phyloP scores from a whole-genome alignment of 495 filamentous ascomycete genomes.

The Friedmanniomyces endolithicus region DNA sequence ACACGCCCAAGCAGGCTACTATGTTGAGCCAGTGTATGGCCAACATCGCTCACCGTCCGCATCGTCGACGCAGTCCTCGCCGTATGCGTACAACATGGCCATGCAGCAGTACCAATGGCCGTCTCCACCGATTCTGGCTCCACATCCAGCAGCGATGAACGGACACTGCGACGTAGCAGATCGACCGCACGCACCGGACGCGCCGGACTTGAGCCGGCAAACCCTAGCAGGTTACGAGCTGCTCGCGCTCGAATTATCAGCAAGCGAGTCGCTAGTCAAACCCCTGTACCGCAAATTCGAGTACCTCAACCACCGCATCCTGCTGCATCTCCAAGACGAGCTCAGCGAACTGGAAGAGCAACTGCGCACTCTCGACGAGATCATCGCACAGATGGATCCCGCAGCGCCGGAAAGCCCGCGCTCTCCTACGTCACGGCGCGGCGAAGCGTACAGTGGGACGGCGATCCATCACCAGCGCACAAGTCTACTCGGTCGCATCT shows the following conservation, averaged over 20 bases:
- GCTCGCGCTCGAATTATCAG: constrained; percentile 48
- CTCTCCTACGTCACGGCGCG: constrained; percentile 52
- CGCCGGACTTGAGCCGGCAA: constrained; percentile 33
- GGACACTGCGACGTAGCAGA: constrained; percentile 24
- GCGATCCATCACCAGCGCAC: constrained; percentile 63
- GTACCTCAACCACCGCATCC: constrained; percentile 67
- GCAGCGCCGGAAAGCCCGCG: constrained; percentile 40
- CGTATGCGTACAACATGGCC: constrained; percentile 8
- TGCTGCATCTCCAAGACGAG: constrained; percentile 56
- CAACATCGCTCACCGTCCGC: constrained; percentile 14
- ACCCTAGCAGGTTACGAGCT: constrained; percentile 54
- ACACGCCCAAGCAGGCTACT: background rate
- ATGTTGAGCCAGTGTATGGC: constrained; percentile 4
- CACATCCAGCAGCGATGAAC: background rate
- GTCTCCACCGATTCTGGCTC: background rate
- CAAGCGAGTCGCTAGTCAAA: constrained; percentile 10
- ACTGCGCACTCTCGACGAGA: constrained; percentile 49
- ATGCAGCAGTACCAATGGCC: constrained; percentile 20
- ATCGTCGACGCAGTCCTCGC: constrained; percentile 6
- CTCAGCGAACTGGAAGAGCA: constrained; percentile 22
- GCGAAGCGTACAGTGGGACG: constrained; percentile 50
- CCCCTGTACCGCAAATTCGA: constrained; percentile 82
- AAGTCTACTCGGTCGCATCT: constrained; percentile 57
- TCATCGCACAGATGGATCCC: constrained; percentile 44
- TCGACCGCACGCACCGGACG: constrained; percentile 13